Conservation (phyloP, 129 eudicot genomes). For the Daucus carota region DH1_v3.0 NC_030383.2:62273501-62274000, state of each 20-base stretch:
- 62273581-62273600: background rate
- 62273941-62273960: background rate
- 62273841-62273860: background rate
- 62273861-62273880: background rate
- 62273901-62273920: too few species aligned
- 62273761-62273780: background rate
- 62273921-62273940: background rate
- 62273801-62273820: background rate
- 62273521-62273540: background rate
- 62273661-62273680: background rate
- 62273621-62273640: background rate
- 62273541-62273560: background rate
- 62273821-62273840: background rate
- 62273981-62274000: conserved; percentile 88
- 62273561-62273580: background rate
- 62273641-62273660: background rate
- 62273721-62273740: background rate
- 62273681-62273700: background rate
- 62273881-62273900: background rate
- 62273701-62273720: background rate
- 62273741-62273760: background rate
- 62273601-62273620: background rate
- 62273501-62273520: background rate
- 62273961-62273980: conserved; percentile 10
- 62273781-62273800: background rate